Evolutionary conservation across 345 rosid genomes (phyloP).

Genomic region (Bretschneidera sinensis): DNA sequence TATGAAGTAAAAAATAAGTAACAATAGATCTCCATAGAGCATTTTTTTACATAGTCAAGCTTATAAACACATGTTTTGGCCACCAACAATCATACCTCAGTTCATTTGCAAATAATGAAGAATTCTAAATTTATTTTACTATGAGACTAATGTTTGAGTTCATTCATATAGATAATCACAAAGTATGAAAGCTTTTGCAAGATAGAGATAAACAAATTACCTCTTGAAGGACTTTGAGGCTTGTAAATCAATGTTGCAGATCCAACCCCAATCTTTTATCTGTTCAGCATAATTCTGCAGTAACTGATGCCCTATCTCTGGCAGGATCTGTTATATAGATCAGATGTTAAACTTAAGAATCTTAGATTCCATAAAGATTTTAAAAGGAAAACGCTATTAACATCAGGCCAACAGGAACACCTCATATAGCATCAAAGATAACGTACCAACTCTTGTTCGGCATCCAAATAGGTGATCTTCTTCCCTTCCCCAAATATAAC

Average conservation of each 20-base stretch:
- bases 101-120: neutral
- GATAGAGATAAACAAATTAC: constrained; percentile 33
- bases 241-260: constrained; percentile 61
- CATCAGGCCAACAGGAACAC: constrained; percentile 12
- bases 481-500: constrained; percentile 74
- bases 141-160: too few species aligned
- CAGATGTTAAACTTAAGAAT: too few species aligned
- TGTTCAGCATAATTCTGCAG: constrained; percentile 67
- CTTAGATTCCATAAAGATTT: neutral
- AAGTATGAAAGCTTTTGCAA: constrained; percentile 12
- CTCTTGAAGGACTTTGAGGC: constrained; percentile 58
- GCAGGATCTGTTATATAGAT: constrained; percentile 51
- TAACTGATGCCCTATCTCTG: constrained; percentile 83
- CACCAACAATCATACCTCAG: neutral
- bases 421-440: constrained; percentile 5
- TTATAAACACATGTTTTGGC: neutral
- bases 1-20: neutral
- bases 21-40: neutral
- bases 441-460: constrained; percentile 77
- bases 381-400: constrained; percentile 8
- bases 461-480: constrained; percentile 60
- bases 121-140: neutral
- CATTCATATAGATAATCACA: constrained; percentile 5
- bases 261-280: constrained; percentile 93
- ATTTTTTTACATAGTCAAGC: neutral